Base-by-base conservation (phyloP, 352 stramenopile genomes). In the Plasmopara halstedii region DNA sequence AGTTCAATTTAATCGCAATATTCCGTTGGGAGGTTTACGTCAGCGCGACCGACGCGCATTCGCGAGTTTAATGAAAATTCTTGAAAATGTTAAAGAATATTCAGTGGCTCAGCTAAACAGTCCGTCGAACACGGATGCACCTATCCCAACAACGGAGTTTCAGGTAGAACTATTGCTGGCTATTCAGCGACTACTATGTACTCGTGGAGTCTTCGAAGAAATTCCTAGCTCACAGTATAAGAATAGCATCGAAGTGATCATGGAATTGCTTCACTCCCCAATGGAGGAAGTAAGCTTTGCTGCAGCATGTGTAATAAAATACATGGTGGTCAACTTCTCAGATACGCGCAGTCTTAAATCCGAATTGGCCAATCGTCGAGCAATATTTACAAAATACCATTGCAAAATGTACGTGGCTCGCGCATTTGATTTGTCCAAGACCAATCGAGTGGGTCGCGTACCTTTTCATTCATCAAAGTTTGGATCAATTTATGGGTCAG, bases 241-340 rank as follows among this genome's bases (percentile, higher is more conserved):
- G 38, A 82, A 85, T 41, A 80, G 73, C 21, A 80, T 91, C 20
- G 75, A 89, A 26, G 76, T 94, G 40, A 82, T 94, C 39, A 89
- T 94, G 70, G 82, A 94, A 43, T 53, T 94, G 18, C 53, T 94
- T 11, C 80, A 94, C 53, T 91, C 82, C 10, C 82, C 82, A 0
- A 81, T 87, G 54, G 76, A 89, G 27, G 82, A 94, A 50, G 82
- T 94, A 15, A 88, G 76, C 42, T 88, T 94, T 51, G 79, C 82
- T 18, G 79, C 82, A 3, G 74, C 82, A 5, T 77, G 72, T 25
- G 82, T 89, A 41, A 73, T 94, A 56, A 90, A 91, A 65, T 90
- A 88, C 47, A 91, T 94, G 82, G 79, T 89, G 34, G 73, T 94
- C 50, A 94, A 94, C 55, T 94, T 91, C 60, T 90, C 82, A n/a